Evolutionary conservation across 2,329 filamentous ascomycete species (phyloP), one percentile per base, ranked within the genome.

Genomic region (Colletotrichum orbiculare): DNA sequence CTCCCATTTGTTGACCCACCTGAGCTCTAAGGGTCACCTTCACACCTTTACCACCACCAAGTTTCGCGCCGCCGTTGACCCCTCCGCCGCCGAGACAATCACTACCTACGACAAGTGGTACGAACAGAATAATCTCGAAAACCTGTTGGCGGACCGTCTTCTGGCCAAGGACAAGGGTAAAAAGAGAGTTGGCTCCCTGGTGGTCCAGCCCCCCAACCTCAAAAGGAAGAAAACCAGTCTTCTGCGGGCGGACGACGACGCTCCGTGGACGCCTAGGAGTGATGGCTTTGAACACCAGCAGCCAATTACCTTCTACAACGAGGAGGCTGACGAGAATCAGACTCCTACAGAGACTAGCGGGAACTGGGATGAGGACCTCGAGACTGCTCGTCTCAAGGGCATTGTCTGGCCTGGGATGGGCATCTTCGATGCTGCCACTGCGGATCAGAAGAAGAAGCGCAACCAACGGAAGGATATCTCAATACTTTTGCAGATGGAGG

Each of bases 21-120:
- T 97, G 67, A 89, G 91, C 65, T 97, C 94, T 69, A 97, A 97
- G 75, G 91, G 91, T n/a, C 95, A 98, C 75, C 82, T 97, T 39
- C 89, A 93, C 65, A 87, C 93, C 74, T 89, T 92, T 72, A 96
- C 94, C 80, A 93, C 93, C 73, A 85, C 93, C 56, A 90, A 93
- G 71, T 87, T 97, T 69, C 87, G 87, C 62, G 87, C 90, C 60
- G 85, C 88, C 58, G 83, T 86, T 49, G 91, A 96, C 66, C 77
- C 83, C n/a, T 79, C 80, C n/a, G 88, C 91, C n/a, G 83, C 85
- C 33, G 76, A 84, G 10, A 76, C 86, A 38, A 82, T 97, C 48
- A 83, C 88, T 41, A 79, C 84, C 48, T 97, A 93, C 73, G 89
- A 96, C 60, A 79, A 81, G 41, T 97, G 95, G 95, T 96, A 94